Evolutionary conservation across 225 moss, liverwort and hornwort genomes (phyloP).

Genomic region (Bryoerythrophyllum caledonicum): DNA sequence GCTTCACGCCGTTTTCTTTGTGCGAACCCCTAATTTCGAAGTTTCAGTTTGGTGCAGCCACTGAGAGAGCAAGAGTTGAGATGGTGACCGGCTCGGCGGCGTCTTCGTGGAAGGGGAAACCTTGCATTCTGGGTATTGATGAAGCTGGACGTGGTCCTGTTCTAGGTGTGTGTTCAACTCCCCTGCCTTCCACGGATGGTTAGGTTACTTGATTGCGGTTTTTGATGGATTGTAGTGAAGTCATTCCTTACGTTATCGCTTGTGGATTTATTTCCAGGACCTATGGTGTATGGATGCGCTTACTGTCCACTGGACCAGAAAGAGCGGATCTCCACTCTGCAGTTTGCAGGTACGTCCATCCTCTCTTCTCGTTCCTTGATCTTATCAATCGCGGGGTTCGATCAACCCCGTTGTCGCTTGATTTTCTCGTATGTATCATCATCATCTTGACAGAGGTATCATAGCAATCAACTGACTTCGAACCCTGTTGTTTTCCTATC

Average conservation of each 20-base stretch:
- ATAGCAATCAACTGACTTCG: not conserved
- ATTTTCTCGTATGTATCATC: not conserved
- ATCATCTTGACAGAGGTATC: not conserved
- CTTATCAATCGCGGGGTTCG: not conserved
- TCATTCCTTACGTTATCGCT: not conserved
- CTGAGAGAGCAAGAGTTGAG: conserved; percentile 4
- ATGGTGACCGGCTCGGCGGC: conserved; percentile 50
- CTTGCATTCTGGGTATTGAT: conserved; percentile 76
- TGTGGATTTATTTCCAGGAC: conserved; percentile 43
- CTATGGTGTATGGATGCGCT: conserved; percentile 86
- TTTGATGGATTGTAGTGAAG: not conserved
- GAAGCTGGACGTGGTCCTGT: conserved; percentile 91
- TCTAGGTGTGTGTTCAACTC: conserved; percentile 40
- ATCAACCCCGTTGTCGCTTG: no score
- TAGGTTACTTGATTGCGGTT: not conserved
- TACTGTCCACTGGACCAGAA: conserved; percentile 69
- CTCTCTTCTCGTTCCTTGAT: conserved; percentile 7
- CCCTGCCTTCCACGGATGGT: not conserved
- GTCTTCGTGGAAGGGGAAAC: conserved; percentile 54
- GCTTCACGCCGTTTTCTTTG: not conserved
- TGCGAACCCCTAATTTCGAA: not conserved
- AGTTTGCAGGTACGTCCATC: conserved; percentile 63
- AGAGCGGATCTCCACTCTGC: conserved; percentile 60
- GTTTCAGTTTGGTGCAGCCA: conserved; percentile 17
- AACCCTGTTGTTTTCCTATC: not conserved